Percentiles rank a stretch among this genome's conserved stretches.
Conservation (phyloP, 2,329 filamentous ascomycete species). For the Zopfia rhizophila region DNA sequence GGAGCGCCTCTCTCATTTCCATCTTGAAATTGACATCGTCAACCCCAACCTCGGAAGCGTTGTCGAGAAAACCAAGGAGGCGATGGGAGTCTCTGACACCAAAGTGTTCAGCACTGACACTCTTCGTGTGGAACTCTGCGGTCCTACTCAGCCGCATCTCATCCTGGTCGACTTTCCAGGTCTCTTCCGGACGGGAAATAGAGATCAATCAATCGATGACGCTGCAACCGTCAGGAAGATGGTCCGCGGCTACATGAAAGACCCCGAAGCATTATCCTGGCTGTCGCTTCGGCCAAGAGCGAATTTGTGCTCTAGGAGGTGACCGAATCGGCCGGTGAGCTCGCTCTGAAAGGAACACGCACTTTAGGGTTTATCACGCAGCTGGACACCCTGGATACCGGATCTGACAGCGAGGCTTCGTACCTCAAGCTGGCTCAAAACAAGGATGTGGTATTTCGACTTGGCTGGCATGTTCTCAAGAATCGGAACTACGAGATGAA, state of each 20-base stretch:
- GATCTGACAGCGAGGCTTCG: conserved; percentile 53
- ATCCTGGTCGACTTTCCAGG: conserved; percentile 52
- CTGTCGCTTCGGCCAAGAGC: conserved; percentile 54
- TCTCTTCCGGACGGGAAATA: conserved; percentile 46
- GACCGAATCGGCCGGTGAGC: conserved; percentile 58
- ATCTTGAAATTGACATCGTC: conserved; percentile 12
- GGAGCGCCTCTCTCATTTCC: background rate
- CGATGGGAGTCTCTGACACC: conserved; percentile 57
- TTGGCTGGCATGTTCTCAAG: conserved; percentile 65
- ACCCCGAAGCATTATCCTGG: conserved; percentile 68
- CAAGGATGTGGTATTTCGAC: conserved; percentile 50
- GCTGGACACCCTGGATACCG: conserved; percentile 57
- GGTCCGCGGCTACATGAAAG: conserved; percentile 67
- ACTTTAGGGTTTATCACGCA: conserved; percentile 69
- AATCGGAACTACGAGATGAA: conserved; percentile 54
- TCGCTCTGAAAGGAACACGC: conserved; percentile 58
- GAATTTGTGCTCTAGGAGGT: conserved; percentile 68
- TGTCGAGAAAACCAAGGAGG: conserved; percentile 62
- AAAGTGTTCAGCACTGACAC: conserved; percentile 35
- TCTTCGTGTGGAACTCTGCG: conserved; percentile 37
- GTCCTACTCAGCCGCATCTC: conserved; percentile 34
- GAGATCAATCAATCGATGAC: conserved; percentile 45
- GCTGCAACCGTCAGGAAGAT: conserved; percentile 42
- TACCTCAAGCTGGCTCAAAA: conserved; percentile 53
- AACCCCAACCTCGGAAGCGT: conserved; percentile 53